Conservation (phyloP, 176 grass and related monocot genomes). For the Aegilops sharonensis region DNA sequence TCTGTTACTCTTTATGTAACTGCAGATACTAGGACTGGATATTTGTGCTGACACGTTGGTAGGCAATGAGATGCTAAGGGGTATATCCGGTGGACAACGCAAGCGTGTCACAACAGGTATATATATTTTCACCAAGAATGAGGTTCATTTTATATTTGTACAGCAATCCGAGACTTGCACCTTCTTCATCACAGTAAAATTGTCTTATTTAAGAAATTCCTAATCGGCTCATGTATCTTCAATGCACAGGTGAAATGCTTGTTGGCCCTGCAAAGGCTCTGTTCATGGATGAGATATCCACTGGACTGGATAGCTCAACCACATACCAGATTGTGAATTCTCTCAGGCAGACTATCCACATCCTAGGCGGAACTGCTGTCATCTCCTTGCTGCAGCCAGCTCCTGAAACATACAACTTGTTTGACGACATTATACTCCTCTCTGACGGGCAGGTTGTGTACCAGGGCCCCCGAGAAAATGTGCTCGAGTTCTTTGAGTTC, state of each 20-base stretch:
- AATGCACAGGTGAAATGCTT: constrained; percentile 85
- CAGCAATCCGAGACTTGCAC: not conserved
- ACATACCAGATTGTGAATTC: constrained; percentile 93
- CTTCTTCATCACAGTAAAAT: not conserved
- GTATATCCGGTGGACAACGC: constrained; percentile 88
- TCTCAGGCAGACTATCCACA: constrained; percentile 72
- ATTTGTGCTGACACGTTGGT: constrained; percentile 87
- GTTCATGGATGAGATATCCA: constrained; percentile 99
- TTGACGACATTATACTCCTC: constrained; percentile 91
- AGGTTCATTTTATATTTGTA: not conserved
- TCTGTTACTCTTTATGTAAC: constrained; percentile 4
- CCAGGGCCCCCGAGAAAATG: constrained; percentile 77
- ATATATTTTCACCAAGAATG: constrained; percentile 22
- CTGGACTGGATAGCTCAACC: constrained; percentile 91
- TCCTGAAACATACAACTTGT: constrained; percentile 91
- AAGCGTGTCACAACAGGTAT: constrained; percentile 96
- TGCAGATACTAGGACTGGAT: constrained; percentile 86
- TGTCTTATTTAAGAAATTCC: constrained; percentile 16
- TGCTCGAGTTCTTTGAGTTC: constrained; percentile 80
- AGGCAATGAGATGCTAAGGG: constrained; percentile 88
- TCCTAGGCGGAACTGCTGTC: constrained; percentile 75
- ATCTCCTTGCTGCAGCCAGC: constrained; percentile 94
- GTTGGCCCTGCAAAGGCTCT: constrained; percentile 89
- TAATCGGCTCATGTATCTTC: not conserved
- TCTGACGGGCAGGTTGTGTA: constrained; percentile 88